Evolutionary conservation across 1,139 yeast genomes (phyloP).

Genomic region (Suhomyces bribrorum): DNA sequence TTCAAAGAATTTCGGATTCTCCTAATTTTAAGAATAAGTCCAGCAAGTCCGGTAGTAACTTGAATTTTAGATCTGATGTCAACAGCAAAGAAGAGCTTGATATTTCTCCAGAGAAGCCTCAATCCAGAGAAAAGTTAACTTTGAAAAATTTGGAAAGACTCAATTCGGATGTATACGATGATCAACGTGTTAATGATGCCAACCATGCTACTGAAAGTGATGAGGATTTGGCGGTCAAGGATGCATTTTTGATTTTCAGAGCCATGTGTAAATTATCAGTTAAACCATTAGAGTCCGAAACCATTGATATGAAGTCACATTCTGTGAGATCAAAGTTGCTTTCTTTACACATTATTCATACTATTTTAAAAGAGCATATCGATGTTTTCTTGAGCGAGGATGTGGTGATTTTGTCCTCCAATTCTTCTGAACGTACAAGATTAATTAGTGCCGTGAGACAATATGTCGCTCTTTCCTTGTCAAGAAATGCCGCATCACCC

Average conservation of each 20-base stretch:
- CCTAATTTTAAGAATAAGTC: slow-evolving; percentile 18
- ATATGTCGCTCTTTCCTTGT: slow-evolving; percentile 76
- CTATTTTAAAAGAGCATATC: slow-evolving; percentile 81
- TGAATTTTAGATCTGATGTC: slow-evolving; percentile 23
- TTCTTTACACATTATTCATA: slow-evolving; percentile 84
- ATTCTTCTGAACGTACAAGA: slow-evolving; percentile 59
- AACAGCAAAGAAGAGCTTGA: slow-evolving; percentile 22
- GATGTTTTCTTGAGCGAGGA: slow-evolving; percentile 72
- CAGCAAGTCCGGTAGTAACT: slow-evolving; percentile 22
- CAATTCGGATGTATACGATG: slow-evolving; percentile 52
- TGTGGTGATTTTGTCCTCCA: slow-evolving; percentile 58
- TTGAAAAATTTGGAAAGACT: slow-evolving; percentile 57
- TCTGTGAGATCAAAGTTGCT: slow-evolving; percentile 88
- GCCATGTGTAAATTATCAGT: slow-evolving; percentile 93
- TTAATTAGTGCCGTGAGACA: slow-evolving; percentile 83
- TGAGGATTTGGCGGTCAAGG: slow-evolving; percentile 74
- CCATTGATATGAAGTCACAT: slow-evolving; percentile 84
- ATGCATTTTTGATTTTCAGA: slow-evolving; percentile 88
- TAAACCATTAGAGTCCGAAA: slow-evolving; percentile 70
- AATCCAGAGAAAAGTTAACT: slow-evolving; percentile 45
- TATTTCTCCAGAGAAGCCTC: slow-evolving; percentile 6
- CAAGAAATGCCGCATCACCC: slow-evolving; percentile 92
- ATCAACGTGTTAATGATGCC: slow-evolving; percentile 53
- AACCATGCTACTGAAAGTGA: slow-evolving; percentile 47
- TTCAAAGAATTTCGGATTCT: slow-evolving; percentile 63